Conservation (phyloP, 805 yeast species). For the Kluyveromyces siamensis region DNA sequence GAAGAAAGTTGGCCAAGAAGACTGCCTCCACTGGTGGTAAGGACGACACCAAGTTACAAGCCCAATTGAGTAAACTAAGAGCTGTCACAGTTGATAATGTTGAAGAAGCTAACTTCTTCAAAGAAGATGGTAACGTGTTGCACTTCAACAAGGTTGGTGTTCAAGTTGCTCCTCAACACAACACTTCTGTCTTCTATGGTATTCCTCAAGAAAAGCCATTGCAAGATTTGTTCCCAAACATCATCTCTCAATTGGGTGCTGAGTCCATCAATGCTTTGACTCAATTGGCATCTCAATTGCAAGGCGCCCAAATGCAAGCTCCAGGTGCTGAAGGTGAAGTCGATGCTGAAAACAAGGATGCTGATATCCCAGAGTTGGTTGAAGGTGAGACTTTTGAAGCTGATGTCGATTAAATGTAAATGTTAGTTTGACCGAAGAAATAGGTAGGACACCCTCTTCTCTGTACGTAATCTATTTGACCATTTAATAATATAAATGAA, state of each 20-base stretch:
- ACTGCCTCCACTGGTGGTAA: constrained; percentile 40
- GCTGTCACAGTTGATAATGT: constrained; percentile 83
- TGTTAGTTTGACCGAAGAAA: not conserved
- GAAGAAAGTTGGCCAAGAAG: constrained; percentile 85
- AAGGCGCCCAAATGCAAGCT: constrained; percentile 38
- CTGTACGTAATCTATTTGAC: not conserved
- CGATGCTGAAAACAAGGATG: constrained; percentile 48
- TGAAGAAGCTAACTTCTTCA: constrained; percentile 97
- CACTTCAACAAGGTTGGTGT: constrained; percentile 96
- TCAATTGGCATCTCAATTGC: constrained; percentile 82
- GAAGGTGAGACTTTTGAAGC: constrained; percentile 25
- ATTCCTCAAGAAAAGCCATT: constrained; percentile 87
- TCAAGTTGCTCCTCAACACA: constrained; percentile 83
- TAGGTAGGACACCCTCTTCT: not conserved
- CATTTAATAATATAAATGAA: not conserved
- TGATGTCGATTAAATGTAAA: constrained; percentile 31
- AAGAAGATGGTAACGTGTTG: constrained; percentile 90
- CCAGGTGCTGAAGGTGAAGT: constrained; percentile 42
- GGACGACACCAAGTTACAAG: constrained; percentile 87
- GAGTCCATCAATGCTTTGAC: constrained; percentile 87
- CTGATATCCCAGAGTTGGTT: constrained; percentile 52
- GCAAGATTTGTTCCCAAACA: constrained; percentile 87
- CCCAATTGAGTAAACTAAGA: constrained; percentile 78
- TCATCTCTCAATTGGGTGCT: constrained; percentile 92
- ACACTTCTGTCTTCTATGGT: constrained; percentile 93